These are phyloP conservation scores for Saccharomycopsis babjevae DNA, from an alignment of 805 yeast species.

Conservation along the genomic window DNA sequence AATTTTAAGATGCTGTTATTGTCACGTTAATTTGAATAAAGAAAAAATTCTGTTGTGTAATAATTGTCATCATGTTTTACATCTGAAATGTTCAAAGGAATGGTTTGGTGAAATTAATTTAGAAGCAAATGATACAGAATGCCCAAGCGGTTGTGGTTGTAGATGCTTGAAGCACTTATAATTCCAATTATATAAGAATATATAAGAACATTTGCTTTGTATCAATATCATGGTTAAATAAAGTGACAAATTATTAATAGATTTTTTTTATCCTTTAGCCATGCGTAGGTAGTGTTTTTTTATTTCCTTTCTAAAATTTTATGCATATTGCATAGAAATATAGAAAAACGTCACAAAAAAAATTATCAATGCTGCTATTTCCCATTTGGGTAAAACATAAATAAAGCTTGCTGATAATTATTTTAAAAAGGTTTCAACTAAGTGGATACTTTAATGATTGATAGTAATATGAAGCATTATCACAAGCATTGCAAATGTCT, in stretches of 20 bases:
- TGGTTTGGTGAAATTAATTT: conserved; percentile 53
- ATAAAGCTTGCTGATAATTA: background rate
- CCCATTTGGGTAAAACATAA: background rate
- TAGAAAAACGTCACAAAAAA: background rate
- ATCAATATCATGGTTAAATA: too few species aligned
- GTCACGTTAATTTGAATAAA: conserved; percentile 51
- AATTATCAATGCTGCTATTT: background rate
- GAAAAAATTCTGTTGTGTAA: conserved; percentile 53
- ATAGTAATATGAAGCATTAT: background rate
- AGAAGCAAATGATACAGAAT: conserved; percentile 30
- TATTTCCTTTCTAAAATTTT: background rate
- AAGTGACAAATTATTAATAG: background rate
- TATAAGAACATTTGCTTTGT: too few species aligned
- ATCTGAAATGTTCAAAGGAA: conserved; percentile 62
- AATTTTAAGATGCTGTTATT: conserved; percentile 47
- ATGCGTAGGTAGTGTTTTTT: background rate
- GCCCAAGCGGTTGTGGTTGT: conserved; percentile 87
- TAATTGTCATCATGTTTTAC: conserved; percentile 70
- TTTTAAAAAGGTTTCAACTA: background rate
- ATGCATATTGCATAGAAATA: background rate
- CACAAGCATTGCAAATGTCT: background rate
- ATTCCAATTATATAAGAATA: too few species aligned
- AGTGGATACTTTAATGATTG: background rate
- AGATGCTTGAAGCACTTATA: conserved; percentile 35
- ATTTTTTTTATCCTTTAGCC: background rate